Percentiles rank a stretch among this genome's conserved stretches.
Conservation (phyloP, 441 rosid species). For the Caryocar brasiliense region DNA sequence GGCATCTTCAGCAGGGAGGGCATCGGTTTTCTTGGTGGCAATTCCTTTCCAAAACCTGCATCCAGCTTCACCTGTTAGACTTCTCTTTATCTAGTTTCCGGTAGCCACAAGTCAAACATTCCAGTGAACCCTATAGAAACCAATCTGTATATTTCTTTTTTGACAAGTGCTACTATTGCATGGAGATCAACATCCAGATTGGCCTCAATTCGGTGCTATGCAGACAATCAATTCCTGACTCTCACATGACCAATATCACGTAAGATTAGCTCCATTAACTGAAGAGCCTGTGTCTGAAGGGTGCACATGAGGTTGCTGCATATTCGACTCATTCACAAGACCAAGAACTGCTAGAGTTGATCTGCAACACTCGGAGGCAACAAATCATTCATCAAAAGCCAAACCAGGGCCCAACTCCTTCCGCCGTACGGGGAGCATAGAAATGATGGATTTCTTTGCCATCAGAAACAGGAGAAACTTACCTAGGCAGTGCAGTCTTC, state of each 20-base stretch:
- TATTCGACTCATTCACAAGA: constrained; percentile 39
- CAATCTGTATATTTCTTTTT: background rate
- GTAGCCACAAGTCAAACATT: background rate
- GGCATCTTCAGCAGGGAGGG: background rate
- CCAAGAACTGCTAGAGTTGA: constrained; percentile 63
- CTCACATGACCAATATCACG: constrained; percentile 19
- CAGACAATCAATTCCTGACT: background rate
- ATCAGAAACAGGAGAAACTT: constrained; percentile 9
- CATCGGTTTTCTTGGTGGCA: background rate
- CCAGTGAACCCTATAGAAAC: background rate
- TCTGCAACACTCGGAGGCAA: constrained; percentile 30
- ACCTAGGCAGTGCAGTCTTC: constrained; percentile 72
- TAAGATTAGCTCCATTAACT: constrained; percentile 39
- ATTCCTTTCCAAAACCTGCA: background rate
- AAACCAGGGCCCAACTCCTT: background rate
- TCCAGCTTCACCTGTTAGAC: background rate
- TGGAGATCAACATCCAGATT: background rate
- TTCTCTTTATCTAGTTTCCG: background rate
- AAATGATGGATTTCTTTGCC: no score
- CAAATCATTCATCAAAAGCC: background rate
- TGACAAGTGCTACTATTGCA: background rate
- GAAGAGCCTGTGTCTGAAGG: constrained; percentile 51
- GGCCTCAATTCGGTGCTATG: background rate
- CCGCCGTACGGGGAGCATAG: no score
- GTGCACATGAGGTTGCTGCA: constrained; percentile 36